These are phyloP conservation scores for Kazachstania bromeliacearum DNA, from an alignment of 805 yeast genomes.

Conservation along the genomic window DNA sequence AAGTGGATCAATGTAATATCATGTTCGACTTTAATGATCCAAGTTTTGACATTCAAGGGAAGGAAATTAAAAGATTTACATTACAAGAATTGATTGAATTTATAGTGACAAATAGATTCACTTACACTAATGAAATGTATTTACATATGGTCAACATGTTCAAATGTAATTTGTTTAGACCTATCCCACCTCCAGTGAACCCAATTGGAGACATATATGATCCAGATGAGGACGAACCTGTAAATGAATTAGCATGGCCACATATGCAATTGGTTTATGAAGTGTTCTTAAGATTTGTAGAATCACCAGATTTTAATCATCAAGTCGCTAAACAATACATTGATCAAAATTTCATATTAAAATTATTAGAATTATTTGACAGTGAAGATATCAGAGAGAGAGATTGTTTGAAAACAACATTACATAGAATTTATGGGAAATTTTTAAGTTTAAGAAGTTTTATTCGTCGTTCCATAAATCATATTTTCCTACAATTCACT, in stretches of 20 bases:
- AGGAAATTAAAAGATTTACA: constrained; percentile 81
- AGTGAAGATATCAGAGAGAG: constrained; percentile 95
- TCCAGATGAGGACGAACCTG: constrained; percentile 98
- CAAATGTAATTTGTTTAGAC: constrained; percentile 78
- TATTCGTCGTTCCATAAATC: constrained; percentile 82
- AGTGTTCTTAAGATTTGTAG: constrained; percentile 84
- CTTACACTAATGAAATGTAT: constrained; percentile 86
- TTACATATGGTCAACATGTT: constrained; percentile 84
- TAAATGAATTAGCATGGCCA: constrained; percentile 94
- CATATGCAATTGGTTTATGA: constrained; percentile 97
- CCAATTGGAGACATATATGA: constrained; percentile 94
- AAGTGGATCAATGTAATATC: constrained; percentile 89
- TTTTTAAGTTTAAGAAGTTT: constrained; percentile 82
- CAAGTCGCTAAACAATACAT: constrained; percentile 87
- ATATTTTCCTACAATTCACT: constrained; percentile 84
- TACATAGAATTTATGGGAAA: constrained; percentile 94
- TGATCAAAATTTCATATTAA: constrained; percentile 80
- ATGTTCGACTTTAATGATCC: constrained; percentile 94
- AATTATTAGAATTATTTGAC: constrained; percentile 81
- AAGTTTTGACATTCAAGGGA: constrained; percentile 81
- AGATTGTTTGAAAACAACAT: constrained; percentile 87
- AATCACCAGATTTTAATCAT: constrained; percentile 90
- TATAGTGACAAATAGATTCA: constrained; percentile 70
- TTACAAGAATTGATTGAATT: constrained; percentile 84
- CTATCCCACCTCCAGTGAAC: constrained; percentile 96